Evolutionary conservation across 2,329 filamentous ascomycete genomes (phyloP), one percentile per base, ranked within the genome.

Genomic region (Aspergillus sp.): DNA sequence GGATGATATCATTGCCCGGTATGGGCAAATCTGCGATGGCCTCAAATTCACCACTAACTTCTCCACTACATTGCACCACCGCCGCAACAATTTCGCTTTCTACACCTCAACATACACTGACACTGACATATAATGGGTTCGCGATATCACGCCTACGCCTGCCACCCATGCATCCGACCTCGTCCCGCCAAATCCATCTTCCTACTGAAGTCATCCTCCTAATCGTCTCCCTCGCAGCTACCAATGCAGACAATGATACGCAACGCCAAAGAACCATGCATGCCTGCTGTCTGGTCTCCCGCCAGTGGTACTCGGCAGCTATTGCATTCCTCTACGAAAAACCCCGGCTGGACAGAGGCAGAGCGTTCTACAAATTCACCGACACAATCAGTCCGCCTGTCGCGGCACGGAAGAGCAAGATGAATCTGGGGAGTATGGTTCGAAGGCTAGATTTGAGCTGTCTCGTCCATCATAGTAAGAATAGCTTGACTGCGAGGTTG

Each of bases 391-490:
- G 76, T 50, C 78, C 80, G 1, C 74, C 62, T 5, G 44, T 64
- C 27, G 60, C 60, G 5, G 69, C 75, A 23, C 73, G 73, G 27
- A 73, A 72, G 47, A 74, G 70, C 44, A 72, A 74, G 12, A 55
- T 76, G 37, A 61, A 66, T 35, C 56, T 74, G 17, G 74, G 75
- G 0, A 64, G 64, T n/a, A 62, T 81, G 41, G 75, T 84, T 12
- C 73, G 72, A 32, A 59, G 65, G 9, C 67, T 84, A 33, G 71
- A 82, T 56, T 70, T 84, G 62, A 70, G 71, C 9, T 55, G 62
- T 37, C 73, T 84, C 13, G 79, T 83, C 2, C 79, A 84, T 55
- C 76, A 83, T 54, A 77, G 78, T 51, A 76, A 71, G 48, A 81
- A 78, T 54, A 78, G 77, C 44, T 63, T 74, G 7, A 83, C 80